These are phyloP conservation scores for Iberis pinnata DNA, from an alignment of 345 rosid species.

Conservation along the genomic window DNA sequence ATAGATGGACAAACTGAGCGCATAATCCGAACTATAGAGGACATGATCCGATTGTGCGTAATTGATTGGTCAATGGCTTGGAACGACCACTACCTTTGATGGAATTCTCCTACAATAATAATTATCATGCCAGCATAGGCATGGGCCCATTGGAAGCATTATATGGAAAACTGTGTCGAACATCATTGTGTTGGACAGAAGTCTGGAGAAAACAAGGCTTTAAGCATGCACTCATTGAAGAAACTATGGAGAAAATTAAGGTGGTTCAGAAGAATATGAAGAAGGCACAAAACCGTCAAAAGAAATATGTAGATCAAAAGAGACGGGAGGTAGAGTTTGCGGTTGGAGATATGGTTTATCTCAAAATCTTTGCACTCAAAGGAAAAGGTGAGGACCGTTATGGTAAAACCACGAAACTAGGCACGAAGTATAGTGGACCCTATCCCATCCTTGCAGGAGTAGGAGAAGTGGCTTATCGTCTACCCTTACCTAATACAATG, in stretches of 20 bases:
- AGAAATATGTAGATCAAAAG: neutral
- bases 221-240: neutral
- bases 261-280: neutral
- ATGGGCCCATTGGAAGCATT: neutral
- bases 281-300: neutral
- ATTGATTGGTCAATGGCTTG: neutral
- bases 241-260: neutral
- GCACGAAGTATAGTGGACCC: no score
- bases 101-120: no score
- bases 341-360: neutral
- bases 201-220: neutral
- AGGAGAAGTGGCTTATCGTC: neutral
- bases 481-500: no score
- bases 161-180: neutral
- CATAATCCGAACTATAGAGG: neutral
- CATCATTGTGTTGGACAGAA: neutral
- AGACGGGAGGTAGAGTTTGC: neutral
- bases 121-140: neutral
- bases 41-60: neutral
- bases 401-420: no score
- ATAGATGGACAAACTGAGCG: neutral
- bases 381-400: no score
- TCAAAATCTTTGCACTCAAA: neutral
- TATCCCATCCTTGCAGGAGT: no score
- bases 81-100: neutral